Evolutionary conservation across 1,139 yeast genomes (phyloP).

Genomic region (Hansenula sp.): DNA sequence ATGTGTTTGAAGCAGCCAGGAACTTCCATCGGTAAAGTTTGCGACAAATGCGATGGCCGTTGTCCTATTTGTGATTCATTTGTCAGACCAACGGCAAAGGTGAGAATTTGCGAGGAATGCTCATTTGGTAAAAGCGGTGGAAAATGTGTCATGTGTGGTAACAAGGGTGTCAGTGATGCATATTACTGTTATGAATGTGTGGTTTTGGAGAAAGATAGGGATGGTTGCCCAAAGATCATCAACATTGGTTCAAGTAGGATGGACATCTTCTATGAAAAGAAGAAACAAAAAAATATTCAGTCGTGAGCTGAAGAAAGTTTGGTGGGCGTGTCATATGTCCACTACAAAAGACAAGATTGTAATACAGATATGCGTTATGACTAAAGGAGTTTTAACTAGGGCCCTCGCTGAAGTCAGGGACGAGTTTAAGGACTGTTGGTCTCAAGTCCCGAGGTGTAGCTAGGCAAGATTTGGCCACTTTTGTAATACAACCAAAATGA

Average conservation of each 20-base stretch:
- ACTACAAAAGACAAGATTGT: no score
- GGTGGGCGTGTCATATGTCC: no score
- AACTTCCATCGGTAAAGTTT: conserved; percentile 59
- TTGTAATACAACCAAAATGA: no score
- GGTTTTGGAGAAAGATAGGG: conserved; percentile 72
- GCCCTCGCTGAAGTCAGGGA: no score
- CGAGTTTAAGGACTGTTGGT: no score
- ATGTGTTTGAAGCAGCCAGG: conserved; percentile 91
- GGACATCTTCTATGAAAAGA: conserved; percentile 64
- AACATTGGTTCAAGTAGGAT: conserved; percentile 76
- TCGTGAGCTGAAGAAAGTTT: conserved; percentile 1
- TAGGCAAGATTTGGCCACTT: no score
- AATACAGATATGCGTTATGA: no score
- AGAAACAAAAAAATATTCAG: conserved; percentile 26
- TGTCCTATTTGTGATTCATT: conserved; percentile 91
- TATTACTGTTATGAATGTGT: conserved; percentile 89
- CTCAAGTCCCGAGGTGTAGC: no score
- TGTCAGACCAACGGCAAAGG: conserved; percentile 72
- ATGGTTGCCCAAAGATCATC: conserved; percentile 87
- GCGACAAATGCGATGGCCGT: conserved; percentile 86
- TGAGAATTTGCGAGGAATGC: conserved; percentile 82
- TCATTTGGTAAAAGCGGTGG: conserved; percentile 63
- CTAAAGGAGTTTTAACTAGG: no score
- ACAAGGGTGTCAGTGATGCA: conserved; percentile 59
- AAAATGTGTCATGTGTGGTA: conserved; percentile 76